Evolutionary conservation across 192 early-diverging fungal genomes (phyloP), one percentile per base, ranked within the genome.

Genomic region (Backusella psychrophila): DNA sequence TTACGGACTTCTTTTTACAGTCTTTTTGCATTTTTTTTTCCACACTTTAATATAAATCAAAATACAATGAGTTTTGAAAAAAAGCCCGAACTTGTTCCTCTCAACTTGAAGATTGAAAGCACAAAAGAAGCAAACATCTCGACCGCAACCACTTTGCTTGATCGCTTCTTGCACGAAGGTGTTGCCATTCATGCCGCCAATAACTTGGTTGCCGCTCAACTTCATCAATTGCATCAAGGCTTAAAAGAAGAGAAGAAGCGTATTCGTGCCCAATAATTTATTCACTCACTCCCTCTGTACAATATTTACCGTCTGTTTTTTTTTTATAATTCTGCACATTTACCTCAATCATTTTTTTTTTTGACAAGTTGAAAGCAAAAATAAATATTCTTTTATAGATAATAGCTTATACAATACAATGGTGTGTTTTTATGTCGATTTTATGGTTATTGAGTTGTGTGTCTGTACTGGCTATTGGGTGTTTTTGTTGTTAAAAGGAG

Each of bases 111-210:
- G 23, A 66, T 82, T 31, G 44, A 73, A 29, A 23, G 5, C n/a
- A 66, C 65, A 17, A 75, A 82, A 29, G 67, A 42, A 15, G 56
- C 77, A 0, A 69, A 66, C 44, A 42, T 80, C 17, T 68, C 65
- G 5, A 17, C 46, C n/a, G 82, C 82, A 19, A 73, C 75, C 12
- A 35, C 73, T 19, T 46, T 70, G 52, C 79, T 83, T 21, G 82
- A 80, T 41, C 63, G 74, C 34, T 83, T 83, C 49, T 41, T 83
- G 29, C 82, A 83, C 39, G 77, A 83, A 6, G 78, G 76, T 46
- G 70, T 79, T 21, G 82, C 82, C 21, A 79, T 83, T 46, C 82
- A 83, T 67, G 79, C 82, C 3, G 75, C 82, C 42, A 78, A 75
- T 39, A 83, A 83, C 66, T 80, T 76, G 15, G 73, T 83, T 11